Base-by-base conservation (phyloP, 805 yeast genomes). In the Yarrowia yakushimensis region DNA sequence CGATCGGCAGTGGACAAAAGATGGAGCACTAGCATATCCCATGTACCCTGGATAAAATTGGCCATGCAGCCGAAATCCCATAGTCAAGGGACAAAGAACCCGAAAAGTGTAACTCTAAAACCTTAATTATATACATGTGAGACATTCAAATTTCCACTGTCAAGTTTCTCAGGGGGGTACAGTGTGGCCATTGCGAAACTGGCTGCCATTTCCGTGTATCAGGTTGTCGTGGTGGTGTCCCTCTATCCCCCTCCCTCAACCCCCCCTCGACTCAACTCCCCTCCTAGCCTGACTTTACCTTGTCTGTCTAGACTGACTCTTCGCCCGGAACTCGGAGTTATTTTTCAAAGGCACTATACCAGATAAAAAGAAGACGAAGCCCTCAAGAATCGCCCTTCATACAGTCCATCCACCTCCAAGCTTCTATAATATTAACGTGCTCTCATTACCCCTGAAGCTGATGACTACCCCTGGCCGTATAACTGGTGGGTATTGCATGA, bases 21-120 rank as follows among this genome's bases (percentile, higher is more conserved):
- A 50, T 50, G 59, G 42, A 30, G 54, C 39, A 31, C 54, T 46
- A 46, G 54, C 54, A 46, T 50, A 50, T 50, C 59, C 59, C 42
- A 36, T 36, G 59, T 50, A 50, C 59, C 41, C 11, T 22, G 34
- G 25, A 33, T 48, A 33, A 50, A 50, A 50, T 50, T 50, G 59
- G 57, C 41, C 18, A 50, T 50, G 59, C 59, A 50, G 59, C 59
- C 42, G 41, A n/a, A 50, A 34, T 11, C 23, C 31, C 23, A 22
- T 17, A 23, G 31, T 33, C n/a, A n/a, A 5, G 33, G 17, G 50
- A 22, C 42, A 48, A 48, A 36, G 43, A 31, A 13, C 34, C 34
- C 15, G 34, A 31, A 31, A 31, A 31, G 34, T 31, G 34, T 15
- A 31, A 31, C 34, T 31, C 34, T 31, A 31, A 5, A 31, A 31